Conservation (phyloP, 179 eudicot species). For the Beta corolliflora region DNA sequence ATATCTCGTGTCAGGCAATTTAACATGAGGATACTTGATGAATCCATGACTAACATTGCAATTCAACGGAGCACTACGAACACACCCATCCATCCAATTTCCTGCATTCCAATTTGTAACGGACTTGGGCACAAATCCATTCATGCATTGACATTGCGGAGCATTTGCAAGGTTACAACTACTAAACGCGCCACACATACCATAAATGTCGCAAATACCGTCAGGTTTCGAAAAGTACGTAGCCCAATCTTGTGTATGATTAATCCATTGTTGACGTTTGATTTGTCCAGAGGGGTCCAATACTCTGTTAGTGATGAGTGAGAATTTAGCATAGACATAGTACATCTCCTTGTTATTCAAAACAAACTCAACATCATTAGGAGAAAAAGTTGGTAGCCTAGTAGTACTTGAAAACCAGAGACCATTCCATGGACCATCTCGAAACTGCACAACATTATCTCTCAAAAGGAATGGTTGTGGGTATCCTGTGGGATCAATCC, state of each 20-base stretch:
- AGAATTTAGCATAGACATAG: slow-evolving; percentile 15
- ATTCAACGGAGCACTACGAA: slow-evolving; percentile 27
- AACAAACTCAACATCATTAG: slow-evolving; percentile 14
- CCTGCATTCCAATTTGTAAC: slow-evolving; percentile 35
- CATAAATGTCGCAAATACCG: slow-evolving; percentile 39
- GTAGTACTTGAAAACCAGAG: slow-evolving; percentile 36
- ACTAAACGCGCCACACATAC: slow-evolving; percentile 35
- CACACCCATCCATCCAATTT: slow-evolving; percentile 56
- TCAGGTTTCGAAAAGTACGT: slow-evolving; percentile 12
- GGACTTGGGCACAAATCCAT: slow-evolving; percentile 35
- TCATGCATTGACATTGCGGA: slow-evolving; percentile 41
- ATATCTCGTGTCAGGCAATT: slow-evolving; percentile 36
- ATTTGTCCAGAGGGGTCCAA: slow-evolving; percentile 23
- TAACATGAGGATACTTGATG: slow-evolving; percentile 24
- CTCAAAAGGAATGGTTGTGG: slow-evolving; percentile 34
- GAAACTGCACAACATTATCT: slow-evolving; percentile 18
- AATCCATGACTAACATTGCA: slow-evolving; percentile 39
- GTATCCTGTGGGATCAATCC: slow-evolving; percentile 35
- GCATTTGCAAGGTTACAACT: slow-evolving; percentile 25
- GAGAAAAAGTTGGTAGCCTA: background rate
- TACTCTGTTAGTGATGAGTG: slow-evolving; percentile 21
- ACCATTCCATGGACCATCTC: slow-evolving; percentile 53
- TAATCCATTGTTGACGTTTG: slow-evolving; percentile 29
- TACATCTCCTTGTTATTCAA: slow-evolving; percentile 30
- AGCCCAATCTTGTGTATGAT: slow-evolving; percentile 23